Conservation (phyloP, 768 basidiomycete species). For the Filobasidium floriforme region DNA sequence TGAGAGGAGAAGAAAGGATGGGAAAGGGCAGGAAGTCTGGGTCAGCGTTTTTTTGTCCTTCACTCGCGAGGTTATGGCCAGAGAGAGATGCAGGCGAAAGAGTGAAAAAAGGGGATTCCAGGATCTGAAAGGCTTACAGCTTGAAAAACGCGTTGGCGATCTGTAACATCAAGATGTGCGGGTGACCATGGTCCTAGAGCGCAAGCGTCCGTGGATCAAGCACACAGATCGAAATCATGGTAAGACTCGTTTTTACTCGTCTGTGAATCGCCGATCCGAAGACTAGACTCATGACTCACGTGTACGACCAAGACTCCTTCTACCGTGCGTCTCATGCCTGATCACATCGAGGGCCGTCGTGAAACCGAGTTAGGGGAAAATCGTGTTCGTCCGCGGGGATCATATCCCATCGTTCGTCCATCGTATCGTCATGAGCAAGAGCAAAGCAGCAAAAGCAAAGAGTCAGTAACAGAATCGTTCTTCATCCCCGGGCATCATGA, state of each 20-base stretch:
- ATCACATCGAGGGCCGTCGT: constrained; percentile 25
- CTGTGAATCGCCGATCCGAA: no score
- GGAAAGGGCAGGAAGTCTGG: no score
- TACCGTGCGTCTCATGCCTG: constrained; percentile 87
- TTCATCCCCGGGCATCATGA: no score
- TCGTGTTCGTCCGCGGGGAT: no score
- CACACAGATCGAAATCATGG: no score
- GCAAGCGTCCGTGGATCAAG: no score
- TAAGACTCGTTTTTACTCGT: no score
- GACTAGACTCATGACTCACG: constrained; percentile 29
- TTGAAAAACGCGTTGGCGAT: constrained; percentile 99
- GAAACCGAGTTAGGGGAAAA: no score
- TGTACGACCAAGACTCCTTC: constrained; percentile 50
- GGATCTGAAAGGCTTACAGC: constrained; percentile 62
- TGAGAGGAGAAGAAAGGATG: neutral
- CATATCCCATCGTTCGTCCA: neutral
- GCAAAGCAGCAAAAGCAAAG: neutral
- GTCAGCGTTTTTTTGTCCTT: no score
- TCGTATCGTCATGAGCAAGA: neutral
- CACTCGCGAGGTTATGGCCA: neutral
- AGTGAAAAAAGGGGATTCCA: neutral
- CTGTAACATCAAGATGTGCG: constrained; percentile 95
- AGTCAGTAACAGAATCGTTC: no score
- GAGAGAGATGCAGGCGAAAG: constrained; percentile 8
- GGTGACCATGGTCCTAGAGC: constrained; percentile 89